Evolutionary conservation across 1,284 basidiomycete species (phyloP).

Genomic region (Paramarasmius palmivorus): DNA sequence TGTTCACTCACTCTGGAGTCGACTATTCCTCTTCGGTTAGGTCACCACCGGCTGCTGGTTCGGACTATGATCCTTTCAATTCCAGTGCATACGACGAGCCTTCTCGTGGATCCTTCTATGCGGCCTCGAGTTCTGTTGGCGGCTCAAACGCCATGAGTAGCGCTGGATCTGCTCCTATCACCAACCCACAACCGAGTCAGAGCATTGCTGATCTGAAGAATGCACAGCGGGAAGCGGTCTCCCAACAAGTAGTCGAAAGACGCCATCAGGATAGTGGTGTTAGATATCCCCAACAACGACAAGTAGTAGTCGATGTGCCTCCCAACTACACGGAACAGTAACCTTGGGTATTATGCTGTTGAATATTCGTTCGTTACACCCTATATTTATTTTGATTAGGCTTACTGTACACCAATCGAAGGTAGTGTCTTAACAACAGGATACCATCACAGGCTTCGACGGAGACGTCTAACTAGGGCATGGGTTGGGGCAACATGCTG

Average conservation of each 20-base stretch:
- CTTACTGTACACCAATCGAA: too few relatives aligned
- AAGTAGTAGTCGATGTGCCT: neutral
- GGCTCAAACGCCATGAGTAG: neutral
- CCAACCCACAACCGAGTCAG: neutral
- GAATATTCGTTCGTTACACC: too few relatives aligned
- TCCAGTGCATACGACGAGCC: neutral
- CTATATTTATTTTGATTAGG: too few relatives aligned
- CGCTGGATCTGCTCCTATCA: neutral
- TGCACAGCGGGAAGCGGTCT: neutral
- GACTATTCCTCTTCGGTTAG: too few relatives aligned
- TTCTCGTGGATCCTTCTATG: neutral
- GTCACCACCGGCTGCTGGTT: too few relatives aligned
- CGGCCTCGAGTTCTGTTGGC: neutral
- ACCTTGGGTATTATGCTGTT: too few relatives aligned
- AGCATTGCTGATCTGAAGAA: neutral
- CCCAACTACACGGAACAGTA: conserved; percentile 1
- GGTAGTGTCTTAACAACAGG: too few relatives aligned
- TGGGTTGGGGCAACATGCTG: too few relatives aligned
- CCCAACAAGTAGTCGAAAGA: neutral
- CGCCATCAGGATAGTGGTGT: neutral
- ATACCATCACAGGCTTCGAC: too few relatives aligned
- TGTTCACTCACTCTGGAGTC: neutral
- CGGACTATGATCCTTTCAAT: too few relatives aligned
- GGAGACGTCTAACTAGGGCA: too few relatives aligned
- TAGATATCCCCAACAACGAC: neutral